Percentiles rank a stretch among this genome's conserved stretches.
Conservation (phyloP, 78 protist species). For the Dictyostelium discoideum region dicty_2.7 NC_007088.5:2863001-2863500, state of each 20-base stretch:
- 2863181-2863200: constrained; percentile 76
- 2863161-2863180: constrained; percentile 52
- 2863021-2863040: too few relatives aligned
- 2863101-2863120: background rate
- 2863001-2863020: too few relatives aligned
- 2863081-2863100: background rate
- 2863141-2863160: constrained; percentile 63
- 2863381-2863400: background rate
- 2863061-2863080: background rate
- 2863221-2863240: constrained; percentile 86
- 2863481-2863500: too few relatives aligned
- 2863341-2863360: background rate
- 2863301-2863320: background rate
- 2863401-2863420: background rate
- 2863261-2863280: constrained; percentile 75
- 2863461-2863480: too few relatives aligned
- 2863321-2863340: background rate
- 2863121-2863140: background rate
- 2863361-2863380: background rate
- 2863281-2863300: constrained; percentile 61
- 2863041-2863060: too few relatives aligned
- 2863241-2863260: constrained; percentile 82
- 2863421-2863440: background rate
- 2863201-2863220: constrained; percentile 64
- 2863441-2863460: background rate